Conservation (phyloP, 73 alveolate genomes). For the Paramecium sexaurelia region DNA sequence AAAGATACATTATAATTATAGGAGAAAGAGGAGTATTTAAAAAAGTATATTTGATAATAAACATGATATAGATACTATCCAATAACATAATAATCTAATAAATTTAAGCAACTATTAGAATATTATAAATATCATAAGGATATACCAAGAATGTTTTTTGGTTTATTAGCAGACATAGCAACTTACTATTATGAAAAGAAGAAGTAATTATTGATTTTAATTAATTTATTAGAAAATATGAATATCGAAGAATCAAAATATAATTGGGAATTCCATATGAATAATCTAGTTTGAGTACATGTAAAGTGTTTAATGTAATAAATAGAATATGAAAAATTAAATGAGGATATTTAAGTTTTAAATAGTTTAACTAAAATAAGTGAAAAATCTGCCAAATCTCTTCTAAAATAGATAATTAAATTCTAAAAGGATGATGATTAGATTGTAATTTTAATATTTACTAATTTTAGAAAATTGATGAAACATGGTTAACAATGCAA, state of each 20-base stretch:
- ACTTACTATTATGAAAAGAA: constrained; percentile 43
- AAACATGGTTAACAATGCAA: not conserved
- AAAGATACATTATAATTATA: not conserved
- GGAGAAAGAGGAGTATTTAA: constrained; percentile 62
- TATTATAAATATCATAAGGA: constrained; percentile 68
- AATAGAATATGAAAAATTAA: constrained; percentile 14
- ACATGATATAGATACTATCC: constrained; percentile 23
- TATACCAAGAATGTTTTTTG: constrained; percentile 68
- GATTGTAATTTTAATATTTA: not conserved
- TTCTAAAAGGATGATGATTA: not conserved
- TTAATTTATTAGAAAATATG: not conserved
- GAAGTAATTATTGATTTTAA: not conserved
- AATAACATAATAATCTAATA: not conserved
- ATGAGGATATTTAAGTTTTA: not conserved
- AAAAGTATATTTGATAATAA: constrained; percentile 14
- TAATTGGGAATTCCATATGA: constrained; percentile 13
- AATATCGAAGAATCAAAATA: not conserved
- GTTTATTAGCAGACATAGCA: constrained; percentile 19
- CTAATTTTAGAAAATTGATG: not conserved
- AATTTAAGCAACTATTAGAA: constrained; percentile 48
- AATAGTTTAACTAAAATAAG: not conserved
- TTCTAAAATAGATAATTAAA: not conserved
- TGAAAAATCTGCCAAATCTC: not conserved
- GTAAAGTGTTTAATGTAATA: not conserved
- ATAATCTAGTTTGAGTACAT: constrained; percentile 9